A percentile compares a stretch with the other conserved stretches of the same genome.
These are phyloP conservation scores for Fusarium sp. DNA, from an alignment of 2,329 filamentous ascomycete species.

Conservation along the genomic window DNA sequence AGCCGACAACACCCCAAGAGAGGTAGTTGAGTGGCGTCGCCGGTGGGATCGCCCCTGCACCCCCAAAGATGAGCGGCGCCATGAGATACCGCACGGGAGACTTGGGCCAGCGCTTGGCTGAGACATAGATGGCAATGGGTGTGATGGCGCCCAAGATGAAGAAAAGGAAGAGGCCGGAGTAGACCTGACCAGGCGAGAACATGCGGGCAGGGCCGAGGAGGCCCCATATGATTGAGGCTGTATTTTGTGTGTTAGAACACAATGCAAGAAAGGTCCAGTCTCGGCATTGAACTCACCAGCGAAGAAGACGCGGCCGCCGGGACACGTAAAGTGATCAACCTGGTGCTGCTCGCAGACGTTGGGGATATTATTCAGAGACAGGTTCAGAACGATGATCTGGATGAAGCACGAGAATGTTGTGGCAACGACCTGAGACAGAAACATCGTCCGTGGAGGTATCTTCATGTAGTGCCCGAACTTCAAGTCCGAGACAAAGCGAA, in stretches of 20 bases:
- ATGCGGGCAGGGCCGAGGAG: constrained; percentile 73
- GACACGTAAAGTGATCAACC: constrained; percentile 71
- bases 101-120: constrained; percentile 63
- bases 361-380: constrained; percentile 70
- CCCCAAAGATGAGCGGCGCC: constrained; percentile 73
- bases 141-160: constrained; percentile 68
- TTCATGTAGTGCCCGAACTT: constrained; percentile 83
- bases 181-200: constrained; percentile 73
- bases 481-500: constrained; percentile 74
- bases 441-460: constrained; percentile 75
- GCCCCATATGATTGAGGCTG: constrained; percentile 75
- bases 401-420: constrained; percentile 76
- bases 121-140: constrained; percentile 65
- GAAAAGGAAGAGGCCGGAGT: constrained; percentile 70
- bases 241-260: constrained; percentile 10
- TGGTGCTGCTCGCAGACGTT: constrained; percentile 72
- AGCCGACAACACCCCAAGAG: constrained; percentile 78
- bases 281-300: constrained; percentile 57
- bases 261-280: not conserved
- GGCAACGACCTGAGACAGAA: constrained; percentile 73
- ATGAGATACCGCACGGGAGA: constrained; percentile 67
- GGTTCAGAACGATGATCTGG: constrained; percentile 74
- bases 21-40: constrained; percentile 81
- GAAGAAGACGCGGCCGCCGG: constrained; percentile 73
- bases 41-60: constrained; percentile 69